Evolutionary conservation across 2,329 filamentous ascomycete genomes (phyloP).

Genomic region (Stemphylium beticola): DNA sequence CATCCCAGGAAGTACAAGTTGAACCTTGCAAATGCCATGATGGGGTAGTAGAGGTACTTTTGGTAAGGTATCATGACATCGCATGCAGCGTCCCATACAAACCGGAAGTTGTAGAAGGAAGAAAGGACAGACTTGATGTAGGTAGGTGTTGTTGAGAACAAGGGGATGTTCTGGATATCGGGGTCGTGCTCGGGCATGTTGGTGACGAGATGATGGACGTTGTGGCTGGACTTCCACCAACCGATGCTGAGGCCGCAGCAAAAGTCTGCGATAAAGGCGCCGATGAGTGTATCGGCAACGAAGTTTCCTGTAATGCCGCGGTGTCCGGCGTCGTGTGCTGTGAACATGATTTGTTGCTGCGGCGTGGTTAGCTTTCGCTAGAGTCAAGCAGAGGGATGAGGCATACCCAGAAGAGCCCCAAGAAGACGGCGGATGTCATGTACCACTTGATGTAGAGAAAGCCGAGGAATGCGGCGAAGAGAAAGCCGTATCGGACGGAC

Average conservation of each 20-base stretch:
- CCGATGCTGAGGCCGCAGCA: constrained; percentile 70
- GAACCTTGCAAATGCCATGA: constrained; percentile 82
- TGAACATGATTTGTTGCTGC: constrained; percentile 72
- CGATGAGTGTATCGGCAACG: constrained; percentile 64
- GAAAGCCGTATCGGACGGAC: constrained; percentile 58
- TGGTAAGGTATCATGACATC: constrained; percentile 75
- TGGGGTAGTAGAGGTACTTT: constrained; percentile 80
- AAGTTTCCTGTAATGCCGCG: constrained; percentile 68
- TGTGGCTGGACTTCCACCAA: constrained; percentile 74
- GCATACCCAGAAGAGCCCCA: constrained; percentile 67
- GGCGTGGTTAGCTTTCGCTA: constrained; percentile 13
- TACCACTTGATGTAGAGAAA: constrained; percentile 62
- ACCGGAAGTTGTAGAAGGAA: constrained; percentile 81
- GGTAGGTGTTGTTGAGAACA: constrained; percentile 85
- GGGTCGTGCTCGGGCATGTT: constrained; percentile 62
- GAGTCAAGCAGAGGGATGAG: no score
- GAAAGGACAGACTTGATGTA: constrained; percentile 76
- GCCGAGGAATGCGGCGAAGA: constrained; percentile 59
- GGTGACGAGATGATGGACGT: constrained; percentile 71
- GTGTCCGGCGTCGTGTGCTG: constrained; percentile 70
- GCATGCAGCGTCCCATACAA: constrained; percentile 78
- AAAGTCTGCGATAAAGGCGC: constrained; percentile 68
- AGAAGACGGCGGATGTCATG: constrained; percentile 61
- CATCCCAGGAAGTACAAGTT: constrained; percentile 85
- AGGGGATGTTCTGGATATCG: constrained; percentile 69